Evolutionary conservation across 2,329 filamentous ascomycete species (phyloP), one percentile per base, ranked within the genome.

Genomic region (Clonostachys sp.): DNA sequence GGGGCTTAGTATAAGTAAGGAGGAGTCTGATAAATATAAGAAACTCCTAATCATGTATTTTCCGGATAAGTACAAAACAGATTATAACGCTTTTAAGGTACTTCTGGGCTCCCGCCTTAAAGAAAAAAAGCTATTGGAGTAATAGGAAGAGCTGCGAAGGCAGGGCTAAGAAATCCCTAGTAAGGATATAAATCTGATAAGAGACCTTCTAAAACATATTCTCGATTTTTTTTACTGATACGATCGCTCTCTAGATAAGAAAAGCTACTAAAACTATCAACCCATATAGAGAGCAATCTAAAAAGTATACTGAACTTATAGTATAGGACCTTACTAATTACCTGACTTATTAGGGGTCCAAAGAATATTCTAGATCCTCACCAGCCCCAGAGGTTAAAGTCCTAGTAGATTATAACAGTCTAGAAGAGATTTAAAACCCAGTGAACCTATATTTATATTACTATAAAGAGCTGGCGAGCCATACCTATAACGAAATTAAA

Each of bases 361-460:
- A 47, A 6, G 24, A 8, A 24, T 24, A 24, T 24, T 24, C 24
- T 24, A 8, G 6, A 8, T 24, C 24, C 24, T 24, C 24, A 8
- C 24, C 2, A 24, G 40, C 46, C 2, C 40, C 46, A 12, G 8
- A 24, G 24, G 58, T 61, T 35, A 65, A 61, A 47, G 56, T 68
- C 36, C 61, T 64, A 40, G 57, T 66, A 45, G 68, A 71, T 50
- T 60, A 64, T 10, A 63, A 61, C 46, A 68, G 65, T 45, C 57
- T 66, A 36, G 55, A 62, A 3, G 61, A 70, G 50, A 60, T 71
- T 34, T 62, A 69, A 35, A 68, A 59, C 36, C 61, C 68, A 3
- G 80, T 80, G 4, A 72, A 82, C 35, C 78, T 80, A 5, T 75
- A 77, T 40, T 50, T 53, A 12, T 54, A 58, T 14, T 53, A 55